A percentile compares a stretch with the other conserved stretches of the same genome.
phyloP scores from a whole-genome alignment of 1,284 basidiomycete species.

The Trametes polyzona region DNA sequence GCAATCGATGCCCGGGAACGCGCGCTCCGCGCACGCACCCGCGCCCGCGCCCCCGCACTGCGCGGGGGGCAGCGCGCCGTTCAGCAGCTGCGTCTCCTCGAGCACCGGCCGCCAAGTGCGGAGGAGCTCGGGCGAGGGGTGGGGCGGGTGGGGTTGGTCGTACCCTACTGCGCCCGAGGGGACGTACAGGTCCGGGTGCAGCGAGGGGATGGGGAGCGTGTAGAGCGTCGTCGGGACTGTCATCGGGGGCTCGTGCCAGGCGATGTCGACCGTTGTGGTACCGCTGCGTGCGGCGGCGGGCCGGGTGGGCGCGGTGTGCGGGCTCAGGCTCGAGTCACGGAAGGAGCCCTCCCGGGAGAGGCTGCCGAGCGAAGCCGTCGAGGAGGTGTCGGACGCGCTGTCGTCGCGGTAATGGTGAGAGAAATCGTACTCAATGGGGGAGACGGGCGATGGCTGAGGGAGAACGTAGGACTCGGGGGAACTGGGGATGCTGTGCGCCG shows the following conservation, averaged over 20 bases:
- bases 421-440: conserved; percentile 7
- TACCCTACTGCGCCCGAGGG: conserved; percentile 2
- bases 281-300: not conserved
- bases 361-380: conserved; percentile 8
- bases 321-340: not conserved
- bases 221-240: conserved; percentile 1
- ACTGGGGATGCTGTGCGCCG: conserved; percentile 2
- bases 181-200: conserved; percentile 11
- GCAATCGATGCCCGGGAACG: conserved; percentile 1
- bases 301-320: not conserved
- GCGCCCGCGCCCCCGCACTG: too few species aligned
- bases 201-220: conserved; percentile 5
- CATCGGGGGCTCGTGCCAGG: conserved; percentile 9
- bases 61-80: too few species aligned
- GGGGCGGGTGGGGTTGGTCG: not conserved
- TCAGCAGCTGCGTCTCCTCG: conserved; percentile 11
- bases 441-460: conserved; percentile 6
- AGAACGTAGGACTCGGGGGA: conserved; percentile 11
- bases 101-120: conserved; percentile 16
- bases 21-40: conserved; percentile 1
- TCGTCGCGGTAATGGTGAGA: conserved; percentile 14
- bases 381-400: conserved; percentile 11
- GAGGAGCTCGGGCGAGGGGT: conserved; percentile 8
- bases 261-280: not conserved
- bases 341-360: conserved; percentile 4